Percentiles rank a stretch among this genome's conserved stretches.
Conservation (phyloP, 2,329 filamentous ascomycete species). For the Xylaria digitata region DNA sequence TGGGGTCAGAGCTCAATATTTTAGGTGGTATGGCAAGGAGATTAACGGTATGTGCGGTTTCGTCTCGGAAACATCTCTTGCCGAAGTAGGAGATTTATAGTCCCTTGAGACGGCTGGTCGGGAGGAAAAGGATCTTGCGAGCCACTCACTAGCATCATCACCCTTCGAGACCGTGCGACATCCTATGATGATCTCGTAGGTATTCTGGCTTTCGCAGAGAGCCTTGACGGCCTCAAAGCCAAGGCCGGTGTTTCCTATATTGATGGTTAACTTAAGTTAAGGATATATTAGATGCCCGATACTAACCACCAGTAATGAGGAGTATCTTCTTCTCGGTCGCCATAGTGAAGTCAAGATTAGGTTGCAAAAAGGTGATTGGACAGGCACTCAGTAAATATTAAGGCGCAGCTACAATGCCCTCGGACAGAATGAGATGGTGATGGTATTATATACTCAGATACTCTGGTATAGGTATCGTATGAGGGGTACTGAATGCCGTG, state of each 20-base stretch:
- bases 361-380: not conserved
- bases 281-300: not conserved
- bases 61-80: not conserved
- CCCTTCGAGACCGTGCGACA: constrained; percentile 60
- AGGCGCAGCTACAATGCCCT: not conserved
- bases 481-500: not conserved
- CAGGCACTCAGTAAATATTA: not conserved
- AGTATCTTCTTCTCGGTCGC: constrained; percentile 40
- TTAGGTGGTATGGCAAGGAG: not conserved
- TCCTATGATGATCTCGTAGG: constrained; percentile 63
- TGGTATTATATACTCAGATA: not conserved
- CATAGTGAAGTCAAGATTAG: constrained; percentile 27
- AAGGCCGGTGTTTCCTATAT: constrained; percentile 40
- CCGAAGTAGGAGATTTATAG: too few relatives aligned
- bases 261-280: constrained; percentile 9
- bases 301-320: constrained; percentile 42
- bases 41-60: not conserved
- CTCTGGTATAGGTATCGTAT: not conserved
- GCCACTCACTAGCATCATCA: constrained; percentile 52
- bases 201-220: constrained; percentile 31
- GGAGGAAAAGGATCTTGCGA: not conserved
- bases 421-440: not conserved
- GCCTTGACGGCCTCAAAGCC: constrained; percentile 43
- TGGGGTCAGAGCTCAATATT: constrained; percentile 5
- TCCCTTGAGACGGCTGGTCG: not conserved